phyloP scores from a whole-genome alignment of 2,329 filamentous ascomycete species.

The Fusarium gaditjirri region DNA sequence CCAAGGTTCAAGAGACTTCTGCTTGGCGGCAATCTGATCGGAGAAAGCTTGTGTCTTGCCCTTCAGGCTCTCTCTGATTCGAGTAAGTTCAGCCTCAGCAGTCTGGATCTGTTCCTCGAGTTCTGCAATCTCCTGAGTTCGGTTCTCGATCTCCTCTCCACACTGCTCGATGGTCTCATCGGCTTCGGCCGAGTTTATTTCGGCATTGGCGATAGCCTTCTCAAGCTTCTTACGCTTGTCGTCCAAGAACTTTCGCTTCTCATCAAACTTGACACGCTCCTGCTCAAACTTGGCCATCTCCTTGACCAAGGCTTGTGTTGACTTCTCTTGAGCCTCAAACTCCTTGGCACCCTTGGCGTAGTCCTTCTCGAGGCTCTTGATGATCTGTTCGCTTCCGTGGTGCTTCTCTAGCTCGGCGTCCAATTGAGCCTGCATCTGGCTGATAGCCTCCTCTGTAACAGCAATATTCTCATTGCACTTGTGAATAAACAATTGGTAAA shows the following conservation, averaged over 20 bases:
- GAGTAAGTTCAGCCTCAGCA: slow-evolving; percentile 84
- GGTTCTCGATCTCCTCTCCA: slow-evolving; percentile 79
- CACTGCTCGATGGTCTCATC: slow-evolving; percentile 82
- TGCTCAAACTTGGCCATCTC: slow-evolving; percentile 95
- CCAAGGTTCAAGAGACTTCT: slow-evolving; percentile 96
- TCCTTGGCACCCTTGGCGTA: slow-evolving; percentile 87
- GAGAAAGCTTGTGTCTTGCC: slow-evolving; percentile 96
- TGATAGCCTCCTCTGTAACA: slow-evolving; percentile 89
- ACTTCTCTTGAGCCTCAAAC: slow-evolving; percentile 83
- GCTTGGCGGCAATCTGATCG: slow-evolving; percentile 89
- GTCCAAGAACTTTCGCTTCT: slow-evolving; percentile 93
- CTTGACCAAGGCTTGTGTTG: slow-evolving; percentile 81
- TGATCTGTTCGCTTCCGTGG: slow-evolving; percentile 86
- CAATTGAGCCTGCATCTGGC: slow-evolving; percentile 88
- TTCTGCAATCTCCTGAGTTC: slow-evolving; percentile 76
- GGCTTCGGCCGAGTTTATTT: slow-evolving; percentile 78
- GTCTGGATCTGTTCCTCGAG: slow-evolving; percentile 80
- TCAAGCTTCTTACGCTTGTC: slow-evolving; percentile 96
- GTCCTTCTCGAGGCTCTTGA: slow-evolving; percentile 87
- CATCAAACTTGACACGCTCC: slow-evolving; percentile 95
- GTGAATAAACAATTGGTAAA: slow-evolving; percentile 91
- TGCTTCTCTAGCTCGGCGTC: slow-evolving; percentile 92
- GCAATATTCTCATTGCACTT: slow-evolving; percentile 90
- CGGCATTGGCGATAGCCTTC: slow-evolving; percentile 82
- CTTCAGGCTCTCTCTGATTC: slow-evolving; percentile 88